These are phyloP conservation scores for Asterella californica DNA, from an alignment of 225 moss, liverwort and hornwort species.

Conservation along the genomic window DNA sequence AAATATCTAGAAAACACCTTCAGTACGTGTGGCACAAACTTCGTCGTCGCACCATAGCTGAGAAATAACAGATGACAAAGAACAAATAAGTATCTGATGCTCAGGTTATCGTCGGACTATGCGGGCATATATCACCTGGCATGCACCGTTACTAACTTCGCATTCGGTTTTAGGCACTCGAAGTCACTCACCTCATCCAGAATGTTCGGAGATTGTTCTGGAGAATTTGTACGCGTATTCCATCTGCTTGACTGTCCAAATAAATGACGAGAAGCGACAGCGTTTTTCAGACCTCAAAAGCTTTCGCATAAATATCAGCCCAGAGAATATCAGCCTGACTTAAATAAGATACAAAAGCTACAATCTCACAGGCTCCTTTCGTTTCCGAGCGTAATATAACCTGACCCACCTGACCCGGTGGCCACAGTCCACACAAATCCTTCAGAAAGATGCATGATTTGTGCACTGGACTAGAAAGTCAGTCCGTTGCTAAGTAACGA, in stretches of 20 bases:
- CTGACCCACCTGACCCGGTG: slow-evolving; percentile 46
- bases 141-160: background rate
- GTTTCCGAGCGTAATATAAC: slow-evolving; percentile 29
- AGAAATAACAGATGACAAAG: background rate
- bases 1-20: background rate
- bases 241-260: slow-evolving; percentile 51
- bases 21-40: background rate
- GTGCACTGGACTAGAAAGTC: background rate
- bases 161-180: background rate
- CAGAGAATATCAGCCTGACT: slow-evolving; percentile 41
- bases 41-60: background rate
- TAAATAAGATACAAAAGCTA: slow-evolving; percentile 35
- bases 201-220: slow-evolving; percentile 32
- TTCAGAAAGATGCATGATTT: background rate
- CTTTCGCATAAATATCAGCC: slow-evolving; percentile 38
- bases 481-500: background rate
- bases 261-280: slow-evolving; percentile 26
- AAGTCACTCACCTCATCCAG: slow-evolving; percentile 38
- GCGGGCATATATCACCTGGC: background rate
- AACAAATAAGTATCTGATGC: background rate
- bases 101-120: background rate
- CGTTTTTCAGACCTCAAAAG: slow-evolving; percentile 32
- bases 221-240: slow-evolving; percentile 29
- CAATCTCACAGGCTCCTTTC: slow-evolving; percentile 40
- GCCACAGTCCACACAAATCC: background rate